Conservation (phyloP, 257 asterid species). For the Solanum paucissectum region DNA sequence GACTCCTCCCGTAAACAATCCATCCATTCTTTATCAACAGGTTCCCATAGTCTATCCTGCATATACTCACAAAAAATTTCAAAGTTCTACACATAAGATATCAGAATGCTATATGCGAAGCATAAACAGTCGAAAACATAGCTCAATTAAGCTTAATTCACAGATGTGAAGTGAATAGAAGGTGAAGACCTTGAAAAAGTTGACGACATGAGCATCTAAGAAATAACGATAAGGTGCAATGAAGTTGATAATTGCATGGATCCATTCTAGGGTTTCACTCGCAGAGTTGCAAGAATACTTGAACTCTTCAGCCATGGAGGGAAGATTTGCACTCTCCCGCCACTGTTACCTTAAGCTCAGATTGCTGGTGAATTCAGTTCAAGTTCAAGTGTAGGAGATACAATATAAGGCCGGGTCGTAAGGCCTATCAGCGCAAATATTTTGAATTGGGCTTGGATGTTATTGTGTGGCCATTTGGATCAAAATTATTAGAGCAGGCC, state of each 20-base stretch:
- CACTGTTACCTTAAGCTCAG: not conserved
- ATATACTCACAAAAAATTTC: not conserved
- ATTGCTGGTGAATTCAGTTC: not conserved
- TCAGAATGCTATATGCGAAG: not conserved
- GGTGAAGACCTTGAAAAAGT: conserved; percentile 51
- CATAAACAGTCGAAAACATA: not conserved
- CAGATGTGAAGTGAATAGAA: not conserved
- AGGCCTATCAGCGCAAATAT: not conserved
- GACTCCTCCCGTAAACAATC: conserved; percentile 60
- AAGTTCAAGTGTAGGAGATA: not conserved
- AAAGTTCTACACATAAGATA: not conserved
- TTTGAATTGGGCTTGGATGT: not conserved
- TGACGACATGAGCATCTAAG: conserved; percentile 63
- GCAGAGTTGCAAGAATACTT: conserved; percentile 56
- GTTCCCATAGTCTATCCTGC: conserved; percentile 80
- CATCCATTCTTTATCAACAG: conserved; percentile 77
- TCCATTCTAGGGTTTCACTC: conserved; percentile 65
- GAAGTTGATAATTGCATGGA: conserved; percentile 53
- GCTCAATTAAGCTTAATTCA: not conserved
- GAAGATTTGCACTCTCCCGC: not conserved
- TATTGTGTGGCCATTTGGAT: not conserved
- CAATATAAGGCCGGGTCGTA: not conserved
- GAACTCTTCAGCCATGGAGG: not conserved
- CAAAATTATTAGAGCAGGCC: not conserved
- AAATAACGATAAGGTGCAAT: conserved; percentile 56